A percentile compares a stretch with the other conserved stretches of the same genome.
These are phyloP conservation scores for Xerocomellus dryophilus DNA, from an alignment of 768 basidiomycete genomes.

Conservation along the genomic window DNA sequence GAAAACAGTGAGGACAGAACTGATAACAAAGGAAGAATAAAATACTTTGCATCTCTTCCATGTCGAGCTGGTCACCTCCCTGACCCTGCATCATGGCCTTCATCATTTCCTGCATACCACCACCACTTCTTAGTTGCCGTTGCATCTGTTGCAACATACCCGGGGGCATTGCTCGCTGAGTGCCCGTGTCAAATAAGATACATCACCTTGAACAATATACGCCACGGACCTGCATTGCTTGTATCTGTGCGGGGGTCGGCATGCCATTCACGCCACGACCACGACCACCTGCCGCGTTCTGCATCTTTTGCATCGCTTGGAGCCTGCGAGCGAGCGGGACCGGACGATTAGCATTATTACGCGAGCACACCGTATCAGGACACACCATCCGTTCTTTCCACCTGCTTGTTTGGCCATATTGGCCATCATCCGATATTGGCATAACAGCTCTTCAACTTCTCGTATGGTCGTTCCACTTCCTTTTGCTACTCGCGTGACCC, in stretches of 20 bases:
- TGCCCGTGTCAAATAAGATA: constrained; percentile 5
- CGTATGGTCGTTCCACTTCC: constrained; percentile 93
- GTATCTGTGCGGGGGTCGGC: constrained; percentile 91
- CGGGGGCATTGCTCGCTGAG: constrained; percentile 86
- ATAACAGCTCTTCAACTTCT: constrained; percentile 96
- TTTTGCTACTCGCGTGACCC: constrained; percentile 84
- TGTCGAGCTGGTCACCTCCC: constrained; percentile 84
- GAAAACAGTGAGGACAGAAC: constrained; percentile 4
- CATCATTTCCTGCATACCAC: constrained; percentile 98
- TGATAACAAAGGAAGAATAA: constrained; percentile 13
- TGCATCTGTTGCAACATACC: constrained; percentile 96
- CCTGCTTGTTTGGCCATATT: constrained; percentile 99
- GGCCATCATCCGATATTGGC: constrained; percentile 98
- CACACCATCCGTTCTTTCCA: constrained; percentile 92
- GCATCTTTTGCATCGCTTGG: constrained; percentile 91
- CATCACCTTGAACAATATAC: neutral
- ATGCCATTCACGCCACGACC: constrained; percentile 84
- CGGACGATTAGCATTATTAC: constrained; percentile 4
- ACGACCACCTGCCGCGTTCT: constrained; percentile 78
- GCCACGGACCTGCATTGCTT: constrained; percentile 80
- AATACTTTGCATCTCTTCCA: constrained; percentile 93
- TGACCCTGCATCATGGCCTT: constrained; percentile 96
- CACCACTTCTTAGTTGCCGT: constrained; percentile 71
- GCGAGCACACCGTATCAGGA: constrained; percentile 1
- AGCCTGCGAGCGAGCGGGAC: constrained; percentile 46